phyloP scores from a whole-genome alignment of 2,329 filamentous ascomycete species.

The Monosporascus sp. region DNA sequence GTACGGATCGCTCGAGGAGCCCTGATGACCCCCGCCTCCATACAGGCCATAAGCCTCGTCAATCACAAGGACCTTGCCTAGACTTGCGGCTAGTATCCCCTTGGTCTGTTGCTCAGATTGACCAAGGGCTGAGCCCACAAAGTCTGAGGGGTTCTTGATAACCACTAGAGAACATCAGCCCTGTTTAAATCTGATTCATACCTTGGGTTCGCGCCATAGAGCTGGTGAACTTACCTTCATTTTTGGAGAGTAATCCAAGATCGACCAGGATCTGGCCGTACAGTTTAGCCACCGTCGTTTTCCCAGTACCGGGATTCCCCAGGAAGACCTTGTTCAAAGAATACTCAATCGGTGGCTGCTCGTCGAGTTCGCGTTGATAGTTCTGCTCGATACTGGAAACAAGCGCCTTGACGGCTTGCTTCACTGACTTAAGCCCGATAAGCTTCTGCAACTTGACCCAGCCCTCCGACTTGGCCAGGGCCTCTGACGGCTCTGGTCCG shows the following conservation, averaged over 20 bases:
- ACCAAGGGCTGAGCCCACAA: constrained; percentile 49
- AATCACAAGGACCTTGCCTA: constrained; percentile 57
- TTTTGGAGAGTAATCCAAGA: constrained; percentile 61
- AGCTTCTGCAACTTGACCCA: constrained; percentile 55
- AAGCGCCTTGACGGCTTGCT: constrained; percentile 52
- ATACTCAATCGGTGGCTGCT: constrained; percentile 54
- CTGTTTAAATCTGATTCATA: background rate
- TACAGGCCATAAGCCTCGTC: constrained; percentile 57
- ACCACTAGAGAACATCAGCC: constrained; percentile 34
- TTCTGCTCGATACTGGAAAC: constrained; percentile 60
- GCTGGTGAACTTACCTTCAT: constrained; percentile 48
- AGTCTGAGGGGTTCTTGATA: constrained; percentile 54
- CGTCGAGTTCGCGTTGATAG: constrained; percentile 59
- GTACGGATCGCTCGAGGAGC: constrained; percentile 1
- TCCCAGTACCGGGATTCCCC: constrained; percentile 69
- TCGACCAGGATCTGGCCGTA: constrained; percentile 66
- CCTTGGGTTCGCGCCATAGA: background rate
- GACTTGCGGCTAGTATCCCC: constrained; percentile 46
- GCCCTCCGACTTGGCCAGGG: constrained; percentile 44
- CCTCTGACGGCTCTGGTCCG: constrained; percentile 57
- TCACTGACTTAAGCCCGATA: constrained; percentile 57
- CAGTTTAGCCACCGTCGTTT: constrained; percentile 69
- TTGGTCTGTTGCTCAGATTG: constrained; percentile 53
- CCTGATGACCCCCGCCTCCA: constrained; percentile 16
- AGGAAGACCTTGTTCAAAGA: constrained; percentile 66